Evolutionary conservation across 2,329 filamentous ascomycete species (phyloP), one percentile per base, ranked within the genome.

Genomic region (Microdochium nivale): DNA sequence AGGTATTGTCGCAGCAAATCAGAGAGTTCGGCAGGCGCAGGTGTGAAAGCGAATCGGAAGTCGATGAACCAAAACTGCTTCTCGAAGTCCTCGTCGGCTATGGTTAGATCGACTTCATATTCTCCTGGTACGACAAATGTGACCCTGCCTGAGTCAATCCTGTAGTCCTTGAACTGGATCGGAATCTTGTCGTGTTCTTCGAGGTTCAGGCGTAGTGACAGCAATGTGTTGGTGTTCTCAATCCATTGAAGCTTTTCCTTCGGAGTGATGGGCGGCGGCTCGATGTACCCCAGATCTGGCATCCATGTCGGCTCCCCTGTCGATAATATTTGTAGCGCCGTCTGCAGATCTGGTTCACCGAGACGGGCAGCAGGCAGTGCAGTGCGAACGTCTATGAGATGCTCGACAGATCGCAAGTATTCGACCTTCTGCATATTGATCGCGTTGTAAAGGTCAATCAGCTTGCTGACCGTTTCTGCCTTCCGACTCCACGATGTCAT

Each of bases 31-130:
- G 67, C 69, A 0, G 87, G 78, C 0, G 83, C 77, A 1, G 92
- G 92, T 9, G 74, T 77, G 65, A 95, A 99, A 14, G 84, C 72
- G 59, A 95, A 90, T 53, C 91, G 83, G 60, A 97, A 84, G 66
- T 97, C 91, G 55, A 97, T 88, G 64, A 97, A 96, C 77, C 87
- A 96, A 64, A 95, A 95, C 60, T 95, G 91, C 51, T 87, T 86
- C 30, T 83, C 76, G 19, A 84, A 81, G 57, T 94, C 86, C 63
- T 97, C 91, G 59, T 91, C 87, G 19, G 88, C 89, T 56, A 97
- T 87, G 1, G 90, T 91, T 49, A 99, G 78, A 64, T 97, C 94
- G 21, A 97, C 81, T 66, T 97, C 92, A 60, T 96, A 96, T 66
- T 97, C 92, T 50, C 81, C 81, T 2, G 81, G 73, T 1, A 97